Percentiles rank a stretch among this genome's conserved stretches.
Evolutionary conservation across 2,329 filamentous ascomycete genomes (phyloP).

Genomic region (Zymoseptoria crescenta): DNA sequence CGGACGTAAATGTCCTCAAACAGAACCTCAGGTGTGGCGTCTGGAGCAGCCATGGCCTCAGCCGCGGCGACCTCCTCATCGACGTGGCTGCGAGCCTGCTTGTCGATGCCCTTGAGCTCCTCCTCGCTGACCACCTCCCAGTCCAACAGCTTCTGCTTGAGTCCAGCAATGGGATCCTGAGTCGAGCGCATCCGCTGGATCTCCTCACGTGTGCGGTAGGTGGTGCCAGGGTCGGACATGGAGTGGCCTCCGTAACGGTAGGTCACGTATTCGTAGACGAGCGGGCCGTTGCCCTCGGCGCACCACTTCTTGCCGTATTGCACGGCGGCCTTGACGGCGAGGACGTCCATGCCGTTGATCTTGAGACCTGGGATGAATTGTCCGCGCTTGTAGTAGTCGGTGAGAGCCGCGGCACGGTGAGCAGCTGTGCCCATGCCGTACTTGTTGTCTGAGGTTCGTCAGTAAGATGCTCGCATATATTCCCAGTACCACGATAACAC

Average conservation of each 20-base stretch:
- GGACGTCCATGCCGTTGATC: conserved; percentile 99
- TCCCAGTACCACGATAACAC: conserved; percentile 27
- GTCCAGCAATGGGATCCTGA: conserved; percentile 93
- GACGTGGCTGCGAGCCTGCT: conserved; percentile 77
- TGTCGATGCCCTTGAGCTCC: conserved; percentile 92
- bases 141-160: conserved; percentile 97
- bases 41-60: conserved; percentile 78
- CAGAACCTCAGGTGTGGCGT: conserved; percentile 71
- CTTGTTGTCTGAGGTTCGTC: conserved; percentile 74
- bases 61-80: conserved; percentile 84
- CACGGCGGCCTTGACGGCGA: conserved; percentile 94
- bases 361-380: conserved; percentile 99
- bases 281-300: conserved; percentile 72
- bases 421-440: conserved; percentile 99
- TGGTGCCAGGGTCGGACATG: conserved; percentile 99
- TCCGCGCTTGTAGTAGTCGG: conserved; percentile 99
- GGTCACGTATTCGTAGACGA: conserved; percentile 97
- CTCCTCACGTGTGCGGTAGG: conserved; percentile 96
- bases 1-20: conserved; percentile 95
- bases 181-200: conserved; percentile 99
- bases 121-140: conserved; percentile 89
- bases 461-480: conserved; percentile 7
- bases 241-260: conserved; percentile 99
- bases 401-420: conserved; percentile 85
- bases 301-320: conserved; percentile 89